A percentile compares a stretch with the other conserved stretches of the same genome.
phyloP scores from a whole-genome alignment of 2,329 filamentous ascomycete species.

The Fusarium sp. region DNA sequence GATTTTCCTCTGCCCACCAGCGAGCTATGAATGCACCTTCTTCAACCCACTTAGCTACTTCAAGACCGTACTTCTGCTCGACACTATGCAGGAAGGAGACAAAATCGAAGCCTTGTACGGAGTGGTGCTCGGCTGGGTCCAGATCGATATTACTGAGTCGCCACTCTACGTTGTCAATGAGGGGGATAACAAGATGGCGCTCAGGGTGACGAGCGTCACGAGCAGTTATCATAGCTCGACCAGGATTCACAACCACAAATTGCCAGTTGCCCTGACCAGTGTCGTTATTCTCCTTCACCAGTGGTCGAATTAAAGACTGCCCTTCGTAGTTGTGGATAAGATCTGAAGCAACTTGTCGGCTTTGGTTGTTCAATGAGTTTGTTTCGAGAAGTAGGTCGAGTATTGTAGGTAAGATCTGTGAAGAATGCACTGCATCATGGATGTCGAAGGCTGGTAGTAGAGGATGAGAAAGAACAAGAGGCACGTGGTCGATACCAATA shows the following conservation, averaged over 20 bases:
- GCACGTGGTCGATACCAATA: conserved; percentile 50
- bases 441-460: conserved; percentile 48
- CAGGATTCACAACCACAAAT: conserved; percentile 52
- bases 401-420: conserved; percentile 52
- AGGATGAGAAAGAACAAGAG: conserved; percentile 52
- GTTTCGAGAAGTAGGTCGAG: conserved; percentile 52
- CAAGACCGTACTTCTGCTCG: conserved; percentile 41
- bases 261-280: conserved; percentile 51
- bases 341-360: conserved; percentile 41
- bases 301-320: conserved; percentile 50
- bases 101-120: conserved; percentile 49
- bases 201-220: conserved; percentile 51
- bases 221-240: conserved; percentile 50
- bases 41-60: conserved; percentile 50
- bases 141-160: conserved; percentile 48
- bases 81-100: conserved; percentile 43
- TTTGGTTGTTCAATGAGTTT: conserved; percentile 44
- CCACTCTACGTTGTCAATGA: conserved; percentile 52
- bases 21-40: conserved; percentile 51
- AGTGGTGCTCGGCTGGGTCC: conserved; percentile 47
- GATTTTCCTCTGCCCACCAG: conserved; percentile 55
- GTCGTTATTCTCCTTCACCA: conserved; percentile 18
- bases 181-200: conserved; percentile 50
- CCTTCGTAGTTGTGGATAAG: conserved; percentile 51
- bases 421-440: conserved; percentile 49